Base-by-base conservation (phyloP, 225 moss, liverwort and hornwort genomes). In the Thuidium tamariscinum region DNA sequence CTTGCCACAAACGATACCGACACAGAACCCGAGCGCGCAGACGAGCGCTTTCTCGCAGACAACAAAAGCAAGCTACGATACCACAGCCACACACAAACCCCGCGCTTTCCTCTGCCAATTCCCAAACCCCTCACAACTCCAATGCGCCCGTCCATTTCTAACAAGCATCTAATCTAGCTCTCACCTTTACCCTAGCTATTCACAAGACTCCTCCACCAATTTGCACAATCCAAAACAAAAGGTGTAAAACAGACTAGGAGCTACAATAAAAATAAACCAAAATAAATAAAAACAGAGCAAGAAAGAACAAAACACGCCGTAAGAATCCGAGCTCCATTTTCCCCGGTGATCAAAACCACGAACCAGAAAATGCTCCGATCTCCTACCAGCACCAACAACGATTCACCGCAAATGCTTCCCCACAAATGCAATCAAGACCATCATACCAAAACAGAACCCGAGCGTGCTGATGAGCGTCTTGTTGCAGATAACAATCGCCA, bases 401-500 rank as follows among this genome's bases (percentile, higher is more conserved):
- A 79, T 79, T 79, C 81, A 64, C 32, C 36, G 49, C 44, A 64
- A 81, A 49, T 61, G 32, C 79, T 36, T 36, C 26, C 37, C 16
- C 56, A 26, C 77, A 39, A 67, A 82, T 88, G 85, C 69, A 27
- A 55, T 76, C 69, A 10, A 69, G 36, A 16, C 25, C 86, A 9
- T 84, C 88, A 11, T 89, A 93, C 93, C 94, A 51, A 93, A 94
- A 85, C 93, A 93, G 87, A 94, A 94, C 25, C 93, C 90, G 60
- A 94, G 92, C 80, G 83, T 92, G 87, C 76, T 94, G 83, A 94
- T 94, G 77, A 94, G 90, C 67, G 89, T 87, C 88, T 94, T 94
- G 92, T 93, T 94, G 89, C 93, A 93, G 78, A 94, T 94, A 51
- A 94, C 94, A 60, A 94, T 94, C 51, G 94, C 94, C 48, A 94